Base-by-base conservation (phyloP, 495 filamentous ascomycete genomes). In the Pyrenula aspistea region DNA sequence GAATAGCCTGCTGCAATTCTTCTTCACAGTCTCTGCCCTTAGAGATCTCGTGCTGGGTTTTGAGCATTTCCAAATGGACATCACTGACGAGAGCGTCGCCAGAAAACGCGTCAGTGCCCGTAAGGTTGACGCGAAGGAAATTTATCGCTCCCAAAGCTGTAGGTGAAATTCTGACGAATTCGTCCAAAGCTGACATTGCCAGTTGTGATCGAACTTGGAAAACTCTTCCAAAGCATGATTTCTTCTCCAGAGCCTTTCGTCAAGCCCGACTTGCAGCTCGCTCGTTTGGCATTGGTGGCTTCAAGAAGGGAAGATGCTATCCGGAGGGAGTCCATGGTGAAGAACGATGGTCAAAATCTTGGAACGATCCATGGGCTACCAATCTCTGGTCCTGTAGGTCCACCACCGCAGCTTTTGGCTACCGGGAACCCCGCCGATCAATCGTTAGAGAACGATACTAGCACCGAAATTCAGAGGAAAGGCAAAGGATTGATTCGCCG, bases 1-100 rank as follows among this genome's bases (percentile, higher is more conserved):
- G 47, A 97, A 97, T 71, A 97, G 93, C 67, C 77, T 99, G 25
- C 71, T 99, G 12, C 93, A 99, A 62, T 97, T 94, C 62, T 91
- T 94, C 65, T 96, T 93, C 65, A 90, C 91, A 0, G 79, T 99
- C 48, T 85, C 82, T 54, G 84, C 89, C 4, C 78, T 95, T 42
- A 82, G 92, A 24, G 78, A 95, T 15, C 79, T 97, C 65, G 83
- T 95, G 2, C 69, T 94, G 53, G 72, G 86, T 31, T 84, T 86
- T 57, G 82, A 94, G 31, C 68, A 79, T 25, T 78, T 82, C 55
- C 80, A 82, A 57, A 82, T 88, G 68, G 80, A 83, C 22, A 59
- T 84, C 20, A 78, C 77, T 42, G 81, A 84, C 47, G 76, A 82
- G 31, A 76, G 68, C 2, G 60, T 91, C 20, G 68, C 67, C 49